Base-by-base conservation (phyloP, 192 early-diverging fungal genomes). In the Polychytrium aggregatum region DNA sequence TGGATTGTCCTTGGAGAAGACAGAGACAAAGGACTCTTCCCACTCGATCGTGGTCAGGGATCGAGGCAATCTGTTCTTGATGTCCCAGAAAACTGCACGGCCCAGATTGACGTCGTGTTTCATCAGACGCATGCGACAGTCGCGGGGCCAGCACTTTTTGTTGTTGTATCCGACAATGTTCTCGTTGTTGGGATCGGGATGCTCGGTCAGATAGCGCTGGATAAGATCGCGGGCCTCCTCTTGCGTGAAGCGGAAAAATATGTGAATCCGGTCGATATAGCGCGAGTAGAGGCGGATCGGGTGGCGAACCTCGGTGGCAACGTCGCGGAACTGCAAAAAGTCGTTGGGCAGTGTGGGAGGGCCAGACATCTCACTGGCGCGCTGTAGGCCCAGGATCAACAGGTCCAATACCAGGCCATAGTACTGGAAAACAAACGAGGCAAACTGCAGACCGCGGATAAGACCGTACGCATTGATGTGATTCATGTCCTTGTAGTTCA, bases 401-500 rank as follows among this genome's bases (percentile, higher is more conserved):
- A 98, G 66, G 65, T 98, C 96, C 16, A 98, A 66, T 29, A 98
- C 82, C 63, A 98, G 76, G 44, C 92, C 93, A 64, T 98, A 98
- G 81, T 92, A 98, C 65, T 98, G 96, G 78, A 90, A 91, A 42
- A 98, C 85, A 57, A 98, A 98, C 24, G 86, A 87, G 29, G 88
- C 86, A 53, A 98, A 98, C 64, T 98, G 96, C 44, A 98, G 78
- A 41, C 96, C 96, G 54, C 93, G 86, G 53, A 98, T 87, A 33
- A 98, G 71, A 49, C 96, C 96, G 60, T 87, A 94, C 20, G 90
- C 76, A 64, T 98, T 98, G 38, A 94, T 87, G 63, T 98, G 96
- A 67, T 88, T 89, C 96, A 98, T 98, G 54, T 98, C 96, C 72
- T 97, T 98, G 76, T 94, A 98, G 52, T 80, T 91, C 41, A 98